Conservation (phyloP, 2,329 filamentous ascomycete species). For the Nemania sp. region DNA sequence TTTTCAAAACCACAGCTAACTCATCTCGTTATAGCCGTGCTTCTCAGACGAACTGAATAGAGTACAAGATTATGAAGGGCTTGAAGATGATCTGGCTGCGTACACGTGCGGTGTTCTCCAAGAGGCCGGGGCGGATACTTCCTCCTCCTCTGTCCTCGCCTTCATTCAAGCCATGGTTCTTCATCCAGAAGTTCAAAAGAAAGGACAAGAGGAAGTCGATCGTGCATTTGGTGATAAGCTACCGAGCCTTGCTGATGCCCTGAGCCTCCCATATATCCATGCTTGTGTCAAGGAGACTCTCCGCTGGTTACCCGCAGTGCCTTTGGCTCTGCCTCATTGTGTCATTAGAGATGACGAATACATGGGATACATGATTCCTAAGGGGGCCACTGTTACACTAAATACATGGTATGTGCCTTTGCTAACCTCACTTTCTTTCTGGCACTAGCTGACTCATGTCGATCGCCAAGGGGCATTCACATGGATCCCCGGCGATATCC, state of each 20-base stretch:
- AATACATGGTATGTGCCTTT: constrained; percentile 43
- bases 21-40: neutral
- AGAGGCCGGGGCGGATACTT: constrained; percentile 45
- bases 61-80: neutral
- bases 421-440: neutral
- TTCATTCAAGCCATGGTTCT: constrained; percentile 47
- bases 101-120: constrained; percentile 33
- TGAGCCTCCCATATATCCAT: neutral
- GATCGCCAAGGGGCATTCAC: constrained; percentile 45
- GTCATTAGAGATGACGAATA: constrained; percentile 41
- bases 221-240: neutral
- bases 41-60: neutral
- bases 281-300: constrained; percentile 45
- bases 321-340: constrained; percentile 43
- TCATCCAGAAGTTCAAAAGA: constrained; percentile 40
- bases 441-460: neutral
- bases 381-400: constrained; percentile 44
- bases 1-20: too few relatives aligned
- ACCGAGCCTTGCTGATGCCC: neutral
- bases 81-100: constrained; percentile 27
- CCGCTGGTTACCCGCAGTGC: constrained; percentile 48
- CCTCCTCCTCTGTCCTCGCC: constrained; percentile 39
- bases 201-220: constrained; percentile 24
- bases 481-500: constrained; percentile 47
- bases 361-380: constrained; percentile 46